A percentile compares a stretch with the other conserved stretches of the same genome.
Conservation (phyloP, 495 filamentous ascomycete species). For the Jackrogersella minutella region DNA sequence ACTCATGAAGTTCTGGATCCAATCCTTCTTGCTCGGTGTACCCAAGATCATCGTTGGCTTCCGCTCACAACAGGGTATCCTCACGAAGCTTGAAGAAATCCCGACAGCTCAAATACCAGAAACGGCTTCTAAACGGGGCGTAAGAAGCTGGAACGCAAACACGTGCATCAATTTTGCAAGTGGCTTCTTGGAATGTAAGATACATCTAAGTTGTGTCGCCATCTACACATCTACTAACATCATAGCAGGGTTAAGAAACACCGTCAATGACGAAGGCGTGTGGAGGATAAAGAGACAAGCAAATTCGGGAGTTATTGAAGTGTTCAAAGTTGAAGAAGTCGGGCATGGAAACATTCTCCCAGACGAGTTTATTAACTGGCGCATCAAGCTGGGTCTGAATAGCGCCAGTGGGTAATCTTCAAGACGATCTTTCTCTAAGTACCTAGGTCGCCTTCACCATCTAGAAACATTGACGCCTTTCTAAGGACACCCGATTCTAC, state of each 20-base stretch:
- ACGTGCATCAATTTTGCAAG: conserved; percentile 88
- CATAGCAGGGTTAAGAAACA: conserved; percentile 66
- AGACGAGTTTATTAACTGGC: conserved; percentile 77
- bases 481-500: conserved; percentile 34
- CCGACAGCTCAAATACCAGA: conserved; percentile 79
- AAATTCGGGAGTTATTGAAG: conserved; percentile 67
- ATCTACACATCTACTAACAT: conserved; percentile 15
- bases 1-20: conserved; percentile 93
- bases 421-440: neutral
- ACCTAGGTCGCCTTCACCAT: conserved; percentile 1
- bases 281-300: conserved; percentile 78
- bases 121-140: conserved; percentile 69
- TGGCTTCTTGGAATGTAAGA: conserved; percentile 75
- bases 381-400: conserved; percentile 58
- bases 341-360: conserved; percentile 82
- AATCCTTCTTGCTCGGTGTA: conserved; percentile 93
- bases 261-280: conserved; percentile 74
- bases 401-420: conserved; percentile 3
- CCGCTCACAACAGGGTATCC: conserved; percentile 74
- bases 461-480: conserved; percentile 20
- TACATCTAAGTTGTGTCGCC: neutral
- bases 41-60: conserved; percentile 92
- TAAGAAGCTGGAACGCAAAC: conserved; percentile 83
- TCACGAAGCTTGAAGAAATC: conserved; percentile 75
- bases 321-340: conserved; percentile 73